Evolutionary conservation across 179 eudicot species (phyloP).

Genomic region (Carnegiea gigantea): DNA sequence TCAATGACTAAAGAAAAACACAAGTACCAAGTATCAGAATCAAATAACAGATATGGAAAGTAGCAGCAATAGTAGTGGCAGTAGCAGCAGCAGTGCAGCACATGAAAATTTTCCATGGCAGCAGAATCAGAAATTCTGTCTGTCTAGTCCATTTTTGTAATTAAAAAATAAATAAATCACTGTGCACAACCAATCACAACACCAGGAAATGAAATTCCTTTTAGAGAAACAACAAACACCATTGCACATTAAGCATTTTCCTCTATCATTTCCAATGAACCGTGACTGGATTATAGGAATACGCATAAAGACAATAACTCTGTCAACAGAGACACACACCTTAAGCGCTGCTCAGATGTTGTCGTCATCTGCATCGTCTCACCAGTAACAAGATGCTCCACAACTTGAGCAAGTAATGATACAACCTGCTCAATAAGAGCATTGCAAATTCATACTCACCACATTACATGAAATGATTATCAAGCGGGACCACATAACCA

Average conservation of each 20-base stretch:
- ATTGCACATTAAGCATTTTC: background rate
- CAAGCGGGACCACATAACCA: background rate
- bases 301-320: background rate
- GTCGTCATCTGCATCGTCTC: slow-evolving; percentile 98
- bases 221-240: background rate
- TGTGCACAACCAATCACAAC: background rate
- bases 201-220: background rate
- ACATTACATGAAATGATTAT: background rate
- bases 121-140: background rate
- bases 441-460: background rate
- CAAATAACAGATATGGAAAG: background rate
- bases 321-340: slow-evolving; percentile 43
- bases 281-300: background rate
- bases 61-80: background rate
- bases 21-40: background rate
- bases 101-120: background rate
- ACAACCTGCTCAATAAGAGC: slow-evolving; percentile 60
- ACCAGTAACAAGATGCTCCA: slow-evolving; percentile 95
- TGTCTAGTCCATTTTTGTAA: background rate
- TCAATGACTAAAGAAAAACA: background rate
- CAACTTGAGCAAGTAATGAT: slow-evolving; percentile 75
- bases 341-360: slow-evolving; percentile 80
- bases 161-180: background rate
- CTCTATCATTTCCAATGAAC: background rate
- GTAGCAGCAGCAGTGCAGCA: background rate